Conservation (phyloP, 1,284 basidiomycete genomes). For the Ustilago lituana region DNA sequence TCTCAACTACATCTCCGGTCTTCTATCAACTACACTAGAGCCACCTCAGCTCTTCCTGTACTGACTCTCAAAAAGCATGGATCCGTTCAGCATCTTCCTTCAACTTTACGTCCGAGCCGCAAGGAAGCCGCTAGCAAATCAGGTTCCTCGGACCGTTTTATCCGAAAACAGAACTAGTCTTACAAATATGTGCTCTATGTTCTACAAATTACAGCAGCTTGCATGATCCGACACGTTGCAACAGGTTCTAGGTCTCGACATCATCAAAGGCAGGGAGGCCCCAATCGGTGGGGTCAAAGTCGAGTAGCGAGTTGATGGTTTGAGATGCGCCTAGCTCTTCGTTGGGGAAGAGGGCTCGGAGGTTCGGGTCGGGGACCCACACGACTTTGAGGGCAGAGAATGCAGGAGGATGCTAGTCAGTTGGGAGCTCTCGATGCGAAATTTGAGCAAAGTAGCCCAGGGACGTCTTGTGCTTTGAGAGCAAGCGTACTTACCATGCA, state of each 20-base stretch:
- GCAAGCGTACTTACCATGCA: slow-evolving; percentile 57
- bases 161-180: not conserved
- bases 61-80: slow-evolving; percentile 5
- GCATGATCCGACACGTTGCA: too few relatives aligned
- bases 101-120: too few relatives aligned
- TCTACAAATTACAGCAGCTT: slow-evolving; percentile 3
- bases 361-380: slow-evolving; percentile 64
- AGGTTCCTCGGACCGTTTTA: not conserved
- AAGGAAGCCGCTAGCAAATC: too few relatives aligned
- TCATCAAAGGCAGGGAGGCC: slow-evolving; percentile 60
- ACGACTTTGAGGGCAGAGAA: slow-evolving; percentile 57
- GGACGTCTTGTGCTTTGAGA: too few relatives aligned
- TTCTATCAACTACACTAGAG: too few relatives aligned
- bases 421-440: too few relatives aligned
- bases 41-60: too few relatives aligned
- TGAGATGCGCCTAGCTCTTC: slow-evolving; percentile 58
- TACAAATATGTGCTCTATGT: slow-evolving; percentile 15
- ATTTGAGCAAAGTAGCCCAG: too few relatives aligned
- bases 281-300: slow-evolving; percentile 63
- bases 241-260: too few relatives aligned
- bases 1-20: too few relatives aligned
- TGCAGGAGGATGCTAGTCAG: too few relatives aligned
- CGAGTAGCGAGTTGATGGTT: slow-evolving; percentile 57
- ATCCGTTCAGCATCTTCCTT: not conserved
- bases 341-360: slow-evolving; percentile 37